These are phyloP conservation scores for Thraustotheca clavata DNA, from an alignment of 352 stramenopile species.

Conservation along the genomic window DNA sequence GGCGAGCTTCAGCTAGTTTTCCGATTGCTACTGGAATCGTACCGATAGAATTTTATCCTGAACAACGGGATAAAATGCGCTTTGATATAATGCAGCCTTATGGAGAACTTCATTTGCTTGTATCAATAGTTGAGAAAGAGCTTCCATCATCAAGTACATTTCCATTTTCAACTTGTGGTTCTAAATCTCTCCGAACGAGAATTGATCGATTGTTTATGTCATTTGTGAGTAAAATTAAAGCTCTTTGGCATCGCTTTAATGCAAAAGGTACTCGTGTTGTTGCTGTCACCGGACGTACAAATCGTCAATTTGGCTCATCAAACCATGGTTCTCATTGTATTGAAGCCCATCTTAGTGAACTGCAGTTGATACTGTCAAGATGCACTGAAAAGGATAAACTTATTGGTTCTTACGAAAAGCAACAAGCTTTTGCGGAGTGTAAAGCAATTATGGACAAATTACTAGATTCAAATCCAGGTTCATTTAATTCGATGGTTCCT, in stretches of 20 bases:
- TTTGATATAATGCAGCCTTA: conserved; percentile 23
- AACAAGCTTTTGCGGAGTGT: conserved; percentile 15
- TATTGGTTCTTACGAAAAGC: conserved; percentile 25
- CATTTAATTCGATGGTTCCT: conserved; percentile 4
- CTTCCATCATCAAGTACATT: neutral
- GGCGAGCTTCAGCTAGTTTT: conserved; percentile 23
- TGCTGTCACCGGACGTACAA: neutral
- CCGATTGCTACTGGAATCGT: conserved; percentile 5
- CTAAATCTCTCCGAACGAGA: neutral
- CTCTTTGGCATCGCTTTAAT: neutral
- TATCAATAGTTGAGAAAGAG: neutral
- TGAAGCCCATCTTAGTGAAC: neutral
- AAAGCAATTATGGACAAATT: conserved; percentile 22
- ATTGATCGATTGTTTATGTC: neutral
- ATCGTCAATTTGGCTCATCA: no score
- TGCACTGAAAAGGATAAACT: conserved; percentile 24
- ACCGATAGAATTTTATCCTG: conserved; percentile 12
- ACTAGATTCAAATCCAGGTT: conserved; percentile 9
- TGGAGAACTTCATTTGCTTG: conserved; percentile 4
- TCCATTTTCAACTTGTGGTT: conserved; percentile 14
- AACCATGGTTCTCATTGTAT: neutral
- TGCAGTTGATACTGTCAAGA: conserved; percentile 17
- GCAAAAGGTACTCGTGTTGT: no score
- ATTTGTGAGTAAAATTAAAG: neutral
- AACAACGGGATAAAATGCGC: conserved; percentile 16